Conservation (phyloP, 73 alveolate genomes). For the Tetrahymena elliotti region DNA sequence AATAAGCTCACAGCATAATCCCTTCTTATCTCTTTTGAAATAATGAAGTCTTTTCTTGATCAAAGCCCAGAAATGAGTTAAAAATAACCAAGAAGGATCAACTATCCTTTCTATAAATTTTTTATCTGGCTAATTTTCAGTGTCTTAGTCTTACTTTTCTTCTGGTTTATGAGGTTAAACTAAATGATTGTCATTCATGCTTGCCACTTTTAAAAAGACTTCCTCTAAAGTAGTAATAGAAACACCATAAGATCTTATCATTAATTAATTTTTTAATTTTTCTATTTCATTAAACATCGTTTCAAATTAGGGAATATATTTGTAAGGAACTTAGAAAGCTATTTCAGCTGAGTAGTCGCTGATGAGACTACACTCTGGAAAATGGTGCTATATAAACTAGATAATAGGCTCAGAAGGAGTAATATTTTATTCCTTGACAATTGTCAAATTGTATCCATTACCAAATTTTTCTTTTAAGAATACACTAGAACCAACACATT, state of each 20-base stretch:
- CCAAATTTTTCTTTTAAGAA: slow-evolving; percentile 61
- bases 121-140: neutral
- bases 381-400: slow-evolving; percentile 3
- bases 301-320: slow-evolving; percentile 45
- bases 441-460: slow-evolving; percentile 72
- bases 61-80: slow-evolving; percentile 63
- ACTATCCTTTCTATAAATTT: slow-evolving; percentile 11
- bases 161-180: neutral
- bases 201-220: slow-evolving; percentile 62
- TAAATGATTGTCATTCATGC: slow-evolving; percentile 28
- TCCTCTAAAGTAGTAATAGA: slow-evolving; percentile 74
- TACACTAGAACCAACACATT: slow-evolving; percentile 48
- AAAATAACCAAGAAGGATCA: slow-evolving; percentile 11
- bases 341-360: slow-evolving; percentile 60
- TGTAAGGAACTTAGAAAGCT: slow-evolving; percentile 61
- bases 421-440: slow-evolving; percentile 48
- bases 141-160: neutral
- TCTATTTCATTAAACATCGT: slow-evolving; percentile 74
- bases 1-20: slow-evolving; percentile 67
- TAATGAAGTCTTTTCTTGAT: slow-evolving; percentile 60
- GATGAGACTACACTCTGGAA: slow-evolving; percentile 17
- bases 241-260: slow-evolving; percentile 80
- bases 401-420: slow-evolving; percentile 10
- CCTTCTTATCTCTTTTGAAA: slow-evolving; percentile 70
- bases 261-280: slow-evolving; percentile 43